phyloP scores from a whole-genome alignment of 257 asterid genomes.

The Rhazya stricta region DNA sequence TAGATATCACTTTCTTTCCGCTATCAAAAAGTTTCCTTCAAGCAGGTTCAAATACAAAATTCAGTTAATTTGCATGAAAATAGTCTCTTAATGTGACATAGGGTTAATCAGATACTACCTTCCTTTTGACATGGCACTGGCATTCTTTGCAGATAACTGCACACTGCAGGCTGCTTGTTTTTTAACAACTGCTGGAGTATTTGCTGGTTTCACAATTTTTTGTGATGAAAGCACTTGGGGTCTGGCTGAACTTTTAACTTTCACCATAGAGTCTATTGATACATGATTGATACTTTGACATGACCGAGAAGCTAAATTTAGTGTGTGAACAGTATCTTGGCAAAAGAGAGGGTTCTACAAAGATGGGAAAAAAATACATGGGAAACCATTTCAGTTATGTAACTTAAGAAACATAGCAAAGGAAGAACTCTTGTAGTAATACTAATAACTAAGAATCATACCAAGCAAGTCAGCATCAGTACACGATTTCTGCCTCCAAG shows the following conservation, averaged over 20 bases:
- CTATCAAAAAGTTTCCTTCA: slow-evolving; percentile 58
- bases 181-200: slow-evolving; percentile 43
- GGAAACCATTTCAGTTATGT: slow-evolving; percentile 1
- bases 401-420: slow-evolving; percentile 2
- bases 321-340: slow-evolving; percentile 59
- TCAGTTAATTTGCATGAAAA: slow-evolving; percentile 17
- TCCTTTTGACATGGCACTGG: slow-evolving; percentile 38
- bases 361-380: slow-evolving; percentile 3
- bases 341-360: slow-evolving; percentile 65
- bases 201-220: slow-evolving; percentile 29
- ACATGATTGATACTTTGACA: slow-evolving; percentile 49
- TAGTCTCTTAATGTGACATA: neutral
- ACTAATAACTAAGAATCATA: slow-evolving; percentile 28
- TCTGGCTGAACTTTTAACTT: slow-evolving; percentile 39
- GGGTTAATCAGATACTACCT: slow-evolving; percentile 42
- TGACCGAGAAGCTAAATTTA: slow-evolving; percentile 66
- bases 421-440: slow-evolving; percentile 1
- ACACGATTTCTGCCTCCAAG: slow-evolving; percentile 59
- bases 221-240: slow-evolving; percentile 37
- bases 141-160: slow-evolving; percentile 29
- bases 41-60: slow-evolving; percentile 3
- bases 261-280: slow-evolving; percentile 45
- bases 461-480: slow-evolving; percentile 72
- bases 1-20: slow-evolving; percentile 27
- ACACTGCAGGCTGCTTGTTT: slow-evolving; percentile 28